Evolutionary conservation across 345 rosid species (phyloP).

Genomic region (Eucalyptus pauciflora): DNA sequence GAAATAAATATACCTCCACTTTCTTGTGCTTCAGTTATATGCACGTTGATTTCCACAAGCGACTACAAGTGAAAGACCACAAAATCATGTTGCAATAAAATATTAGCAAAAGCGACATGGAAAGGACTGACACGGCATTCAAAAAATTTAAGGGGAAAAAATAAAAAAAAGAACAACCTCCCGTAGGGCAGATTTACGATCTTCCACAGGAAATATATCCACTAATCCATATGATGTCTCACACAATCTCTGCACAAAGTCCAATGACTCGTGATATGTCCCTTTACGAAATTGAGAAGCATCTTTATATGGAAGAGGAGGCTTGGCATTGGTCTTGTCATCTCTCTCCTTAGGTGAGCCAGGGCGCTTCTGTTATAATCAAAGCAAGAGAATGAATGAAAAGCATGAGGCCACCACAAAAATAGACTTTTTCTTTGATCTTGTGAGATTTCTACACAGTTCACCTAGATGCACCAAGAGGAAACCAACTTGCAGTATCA

Average conservation of each 20-base stretch:
- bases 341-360: slow-evolving; percentile 78
- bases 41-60: slow-evolving; percentile 78
- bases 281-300: too few species aligned
- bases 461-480: background rate
- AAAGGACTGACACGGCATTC: background rate
- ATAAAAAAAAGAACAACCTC: slow-evolving; percentile 54
- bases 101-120: background rate
- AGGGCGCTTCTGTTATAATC: slow-evolving; percentile 58
- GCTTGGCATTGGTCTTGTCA: too few species aligned
- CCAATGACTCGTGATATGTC: too few species aligned
- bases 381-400: background rate
- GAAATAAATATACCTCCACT: slow-evolving; percentile 54
- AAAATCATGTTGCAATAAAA: slow-evolving; percentile 4
- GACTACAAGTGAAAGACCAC: slow-evolving; percentile 52
- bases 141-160: background rate
- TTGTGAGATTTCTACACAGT: background rate
- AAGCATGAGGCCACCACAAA: background rate
- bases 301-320: too few species aligned
- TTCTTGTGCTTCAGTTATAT: slow-evolving; percentile 65
- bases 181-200: slow-evolving; percentile 82
- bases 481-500: background rate
- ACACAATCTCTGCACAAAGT: slow-evolving; percentile 80
- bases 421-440: background rate
- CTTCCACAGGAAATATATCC: slow-evolving; percentile 96
- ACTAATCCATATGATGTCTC: slow-evolving; percentile 94